Evolutionary conservation across 257 asterid genomes (phyloP), one percentile per base, ranked within the genome.

Genomic region (Scutellaria galericulata): DNA sequence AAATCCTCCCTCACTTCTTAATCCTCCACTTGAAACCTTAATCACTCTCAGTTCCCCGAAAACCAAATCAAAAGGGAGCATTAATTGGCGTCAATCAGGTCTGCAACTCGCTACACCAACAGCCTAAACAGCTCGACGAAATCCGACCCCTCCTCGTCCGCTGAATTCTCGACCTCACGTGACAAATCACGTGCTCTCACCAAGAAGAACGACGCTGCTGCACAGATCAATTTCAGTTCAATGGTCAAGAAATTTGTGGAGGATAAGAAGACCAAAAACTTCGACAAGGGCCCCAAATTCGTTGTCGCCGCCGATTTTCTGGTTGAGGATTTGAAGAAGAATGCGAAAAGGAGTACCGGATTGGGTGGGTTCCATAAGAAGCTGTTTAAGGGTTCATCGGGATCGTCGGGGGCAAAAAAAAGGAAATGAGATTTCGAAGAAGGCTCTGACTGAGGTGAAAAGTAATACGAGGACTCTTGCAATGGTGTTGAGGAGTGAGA

Each of bases 401-500:
- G 27, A 22, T 22, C 27, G 37, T 31, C 76, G 7, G 48, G 80
- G 15, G 80, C 84, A 51, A 86, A 83, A 54, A 76, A 63, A 70
- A 87, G 81, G 9, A 93, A 83, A n/a, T 9, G 88, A 81, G 70
- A 80, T 80, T 53, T 87, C 90, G 56, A 84, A 78, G 86, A 89
- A 94, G 83, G 99, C 96, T 44, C 80, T 94, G 65, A 87, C 87
- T 22, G 99, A 94, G 65, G 89, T 88, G 22, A 89, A 87, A 71
- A 83, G 78, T 54, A 94, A 91, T 56, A 86, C 97, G 45, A 86
- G 99, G 86, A 94, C 95, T 24, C 80, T 94, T 80, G 96, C 89
- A 3, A 91, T 87, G 97, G 95, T 91, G 76, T 68, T 94, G 83
- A 88, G 96, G 87, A 91, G 99, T 75, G 99, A 94, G 81, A 85